Evolutionary conservation across 2,329 filamentous ascomycete genomes (phyloP).

Genomic region (Curvularia verruculosa): DNA sequence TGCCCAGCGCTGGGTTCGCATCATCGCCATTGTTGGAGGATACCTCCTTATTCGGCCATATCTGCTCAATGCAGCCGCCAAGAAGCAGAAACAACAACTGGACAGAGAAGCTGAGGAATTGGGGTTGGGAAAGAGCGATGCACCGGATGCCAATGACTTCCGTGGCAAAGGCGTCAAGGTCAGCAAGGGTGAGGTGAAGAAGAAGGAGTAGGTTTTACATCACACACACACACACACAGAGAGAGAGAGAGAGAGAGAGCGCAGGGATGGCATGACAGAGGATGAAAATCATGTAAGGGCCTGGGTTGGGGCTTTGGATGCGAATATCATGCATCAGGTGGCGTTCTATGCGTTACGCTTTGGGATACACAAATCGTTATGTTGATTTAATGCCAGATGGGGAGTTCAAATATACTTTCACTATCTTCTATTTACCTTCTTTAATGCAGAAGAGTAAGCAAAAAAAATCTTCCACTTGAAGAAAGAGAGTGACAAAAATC

Average conservation of each 20-base stretch:
- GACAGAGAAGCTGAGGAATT: constrained; percentile 58
- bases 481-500: no score
- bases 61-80: constrained; percentile 69
- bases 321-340: constrained; percentile 1
- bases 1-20: constrained; percentile 63
- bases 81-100: constrained; percentile 67
- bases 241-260: no score
- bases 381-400: constrained; percentile 22
- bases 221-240: no score
- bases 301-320: not conserved
- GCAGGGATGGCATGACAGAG: not conserved
- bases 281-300: not conserved
- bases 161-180: constrained; percentile 33
- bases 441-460: no score
- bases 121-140: constrained; percentile 36
- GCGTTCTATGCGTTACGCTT: constrained; percentile 5
- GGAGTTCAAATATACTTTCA: constrained; percentile 10
- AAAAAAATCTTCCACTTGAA: no score
- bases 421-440: no score
- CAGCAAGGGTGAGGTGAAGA: constrained; percentile 55
- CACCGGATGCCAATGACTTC: constrained; percentile 43
- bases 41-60: constrained; percentile 76
- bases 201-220: constrained; percentile 31
- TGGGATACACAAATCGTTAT: constrained; percentile 1
- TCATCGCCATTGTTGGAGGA: constrained; percentile 72